phyloP scores from a whole-genome alignment of 2,329 filamentous ascomycete species.

The Fusarium mundagurra region DNA sequence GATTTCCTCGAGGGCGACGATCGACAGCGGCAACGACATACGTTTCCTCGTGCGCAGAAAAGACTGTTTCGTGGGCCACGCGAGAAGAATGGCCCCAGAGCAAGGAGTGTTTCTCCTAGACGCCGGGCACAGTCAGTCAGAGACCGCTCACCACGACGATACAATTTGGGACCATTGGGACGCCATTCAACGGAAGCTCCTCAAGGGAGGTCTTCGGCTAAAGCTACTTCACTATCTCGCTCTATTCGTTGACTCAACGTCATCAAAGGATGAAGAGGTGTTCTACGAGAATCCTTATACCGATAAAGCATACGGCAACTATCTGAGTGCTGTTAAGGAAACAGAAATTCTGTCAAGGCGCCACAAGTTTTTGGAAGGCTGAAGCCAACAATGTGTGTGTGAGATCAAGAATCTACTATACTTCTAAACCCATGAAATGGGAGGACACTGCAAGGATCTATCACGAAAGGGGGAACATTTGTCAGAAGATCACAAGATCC shows the following conservation, averaged over 20 bases:
- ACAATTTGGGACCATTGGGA: background rate
- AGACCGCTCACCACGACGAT: background rate
- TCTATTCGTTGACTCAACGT: background rate
- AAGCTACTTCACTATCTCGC: background rate
- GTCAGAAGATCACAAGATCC: background rate
- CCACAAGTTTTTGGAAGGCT: slow-evolving; percentile 9
- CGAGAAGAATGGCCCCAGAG: background rate
- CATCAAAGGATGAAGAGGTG: background rate
- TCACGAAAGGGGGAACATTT: background rate
- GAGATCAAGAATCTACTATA: background rate
- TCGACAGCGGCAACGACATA: background rate
- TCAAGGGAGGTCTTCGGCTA: background rate
- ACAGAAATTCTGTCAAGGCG: background rate
- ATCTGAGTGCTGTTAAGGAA: background rate
- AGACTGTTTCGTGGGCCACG: background rate
- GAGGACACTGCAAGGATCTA: background rate
- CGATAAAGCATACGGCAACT: background rate
- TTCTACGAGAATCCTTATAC: background rate
- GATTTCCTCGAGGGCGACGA: slow-evolving; percentile 14
- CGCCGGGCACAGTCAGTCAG: background rate
- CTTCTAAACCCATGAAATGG: background rate
- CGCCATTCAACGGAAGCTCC: background rate
- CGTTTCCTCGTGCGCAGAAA: slow-evolving; percentile 5
- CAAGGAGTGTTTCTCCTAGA: slow-evolving; percentile 20
- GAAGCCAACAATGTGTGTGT: background rate